Evolutionary conservation across 2,329 filamentous ascomycete species (phyloP).

Genomic region (Dactylonectria estremocensis): DNA sequence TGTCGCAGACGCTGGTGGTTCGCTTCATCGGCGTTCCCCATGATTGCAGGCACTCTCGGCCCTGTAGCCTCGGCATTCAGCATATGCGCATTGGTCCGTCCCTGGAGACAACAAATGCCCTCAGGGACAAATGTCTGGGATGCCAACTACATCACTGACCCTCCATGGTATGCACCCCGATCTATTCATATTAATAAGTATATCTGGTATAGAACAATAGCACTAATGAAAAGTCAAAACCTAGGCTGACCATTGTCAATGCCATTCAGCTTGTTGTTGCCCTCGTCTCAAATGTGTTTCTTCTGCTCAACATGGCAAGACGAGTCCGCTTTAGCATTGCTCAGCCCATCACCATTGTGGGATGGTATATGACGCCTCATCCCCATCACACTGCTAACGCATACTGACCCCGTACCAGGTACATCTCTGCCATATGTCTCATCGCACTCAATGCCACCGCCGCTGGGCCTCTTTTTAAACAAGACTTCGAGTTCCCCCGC

Average conservation of each 20-base stretch:
- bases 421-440: conserved; percentile 75
- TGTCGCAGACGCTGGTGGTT: conserved; percentile 73
- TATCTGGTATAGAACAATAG: neutral
- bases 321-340: conserved; percentile 85
- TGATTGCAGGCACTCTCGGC: conserved; percentile 87
- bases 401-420: conserved; percentile 52
- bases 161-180: conserved; percentile 70
- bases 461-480: conserved; percentile 66
- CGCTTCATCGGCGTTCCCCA: conserved; percentile 76
- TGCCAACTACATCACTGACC: conserved; percentile 74
- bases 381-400: neutral
- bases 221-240: neutral
- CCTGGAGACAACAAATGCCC: conserved; percentile 77
- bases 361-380: conserved; percentile 72
- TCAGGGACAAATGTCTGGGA: conserved; percentile 63
- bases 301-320: conserved; percentile 90
- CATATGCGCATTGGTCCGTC: conserved; percentile 86
- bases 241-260: conserved; percentile 81
- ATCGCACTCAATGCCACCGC: conserved; percentile 78
- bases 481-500: conserved; percentile 52
- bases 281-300: conserved; percentile 83
- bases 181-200: neutral
- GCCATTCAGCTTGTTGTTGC: conserved; percentile 83
- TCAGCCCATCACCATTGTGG: conserved; percentile 85
- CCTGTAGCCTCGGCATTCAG: conserved; percentile 91